phyloP scores from a whole-genome alignment of 2,329 filamentous ascomycete genomes.

The Cladosporium velox region DNA sequence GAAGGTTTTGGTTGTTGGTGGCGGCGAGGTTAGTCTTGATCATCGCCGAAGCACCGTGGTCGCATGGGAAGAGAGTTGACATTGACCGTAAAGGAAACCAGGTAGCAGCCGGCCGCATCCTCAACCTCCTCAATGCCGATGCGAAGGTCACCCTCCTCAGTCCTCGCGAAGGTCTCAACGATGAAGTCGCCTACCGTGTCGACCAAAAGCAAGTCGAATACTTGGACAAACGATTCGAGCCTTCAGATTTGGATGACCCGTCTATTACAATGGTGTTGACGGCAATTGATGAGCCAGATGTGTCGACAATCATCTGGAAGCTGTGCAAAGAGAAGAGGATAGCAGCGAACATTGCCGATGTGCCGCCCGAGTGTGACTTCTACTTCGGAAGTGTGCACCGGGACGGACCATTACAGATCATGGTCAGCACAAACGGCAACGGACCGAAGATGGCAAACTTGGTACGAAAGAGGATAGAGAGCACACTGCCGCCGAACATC shows the following conservation, averaged over 20 bases:
- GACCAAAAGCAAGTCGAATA: conserved; percentile 74
- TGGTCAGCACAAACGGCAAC: conserved; percentile 98
- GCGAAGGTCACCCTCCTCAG: conserved; percentile 85
- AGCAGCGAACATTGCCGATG: conserved; percentile 93
- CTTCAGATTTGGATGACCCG: conserved; percentile 76
- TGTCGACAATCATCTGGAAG: conserved; percentile 90
- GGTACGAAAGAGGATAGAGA: conserved; percentile 79
- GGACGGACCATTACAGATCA: conserved; percentile 93
- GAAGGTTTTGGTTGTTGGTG: conserved; percentile 86
- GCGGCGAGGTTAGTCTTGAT: conserved; percentile 73
- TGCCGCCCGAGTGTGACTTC: conserved; percentile 95
- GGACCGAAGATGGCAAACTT: conserved; percentile 87
- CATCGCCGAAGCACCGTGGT: neutral
- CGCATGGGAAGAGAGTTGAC: conserved; percentile 24
- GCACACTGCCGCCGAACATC: conserved; percentile 71
- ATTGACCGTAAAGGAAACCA: conserved; percentile 44
- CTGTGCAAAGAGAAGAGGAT: conserved; percentile 83
- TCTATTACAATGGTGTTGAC: conserved; percentile 81
- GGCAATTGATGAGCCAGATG: conserved; percentile 88
- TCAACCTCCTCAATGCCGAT: conserved; percentile 93
- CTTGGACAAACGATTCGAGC: conserved; percentile 79
- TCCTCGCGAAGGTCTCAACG: conserved; percentile 76
- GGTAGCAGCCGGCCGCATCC: conserved; percentile 93
- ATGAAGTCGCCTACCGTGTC: conserved; percentile 83
- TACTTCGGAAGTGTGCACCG: conserved; percentile 97